Evolutionary conservation across 192 early-diverging fungal species (phyloP), one percentile per base, ranked within the genome.

Genomic region (Backusella luteola): DNA sequence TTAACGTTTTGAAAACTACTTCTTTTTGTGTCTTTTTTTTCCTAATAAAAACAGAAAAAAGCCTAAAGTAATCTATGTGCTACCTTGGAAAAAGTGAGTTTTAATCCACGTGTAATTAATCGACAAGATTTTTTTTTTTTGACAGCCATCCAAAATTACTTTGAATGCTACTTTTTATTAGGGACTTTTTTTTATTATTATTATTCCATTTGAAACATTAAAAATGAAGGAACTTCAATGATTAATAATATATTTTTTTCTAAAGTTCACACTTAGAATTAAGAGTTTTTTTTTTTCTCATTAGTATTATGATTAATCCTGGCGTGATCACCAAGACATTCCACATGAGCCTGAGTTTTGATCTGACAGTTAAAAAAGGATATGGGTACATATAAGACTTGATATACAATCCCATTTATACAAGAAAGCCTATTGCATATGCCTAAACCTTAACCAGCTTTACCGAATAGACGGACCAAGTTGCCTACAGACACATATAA

Each of bases 41-140:
- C 53, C 53, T 56, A 23, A 56, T 56, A 56, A 56, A 56, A 56
- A 9, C 21, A 6, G 8, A 56, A 21, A 32, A 56, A 56, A 56
- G 19, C 0, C n/a, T 21, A 21, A 56, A 23, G 53, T 21, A 21
- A 56, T 8, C 9, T 7, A 56, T 56, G 53, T 56, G 9, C n/a
- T 9, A 56, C 53, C n/a, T 8, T n/a, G 7, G n/a, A 9, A 21
- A 56, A 21, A 56, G n/a, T 7, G 53, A 56, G 8, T 21, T 56
- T 56, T 56, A 53, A 53, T 21, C 52, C 52, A 53, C 52, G 52
- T 53, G 52, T 56, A 56, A 56, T 56, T 56, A 56, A 56, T 21
- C 19, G 3, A n/a, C n/a, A 9, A 56, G 53, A 21, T 56, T 21
- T 56, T n/a, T 56, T n/a, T 56, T 56, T 56, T 32, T 56, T 56